Base-by-base conservation (phyloP, 345 rosid species). In the Populus euphratica region DNA sequence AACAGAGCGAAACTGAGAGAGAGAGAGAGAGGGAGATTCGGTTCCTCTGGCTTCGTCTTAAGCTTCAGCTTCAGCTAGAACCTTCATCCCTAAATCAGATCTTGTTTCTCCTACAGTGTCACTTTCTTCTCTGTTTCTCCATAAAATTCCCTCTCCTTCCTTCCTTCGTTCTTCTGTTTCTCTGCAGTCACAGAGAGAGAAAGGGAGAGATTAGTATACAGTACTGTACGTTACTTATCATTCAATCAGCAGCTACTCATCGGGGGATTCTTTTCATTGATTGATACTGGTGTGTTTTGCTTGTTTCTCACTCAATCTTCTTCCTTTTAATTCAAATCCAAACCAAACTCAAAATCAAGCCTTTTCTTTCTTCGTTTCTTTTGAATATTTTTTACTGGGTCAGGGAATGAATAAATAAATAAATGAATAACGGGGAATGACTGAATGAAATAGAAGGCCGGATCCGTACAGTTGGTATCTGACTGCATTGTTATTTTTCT, bases 401-500 rank as follows among this genome's bases (percentile, higher is more conserved):
- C 47, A 3, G 0, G 47, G 47, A 59, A 23, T 59, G 29, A 59
- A 59, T 23, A 23, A 10, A 4, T 10, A 59, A 59, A 23, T 5
- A 6, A 52, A 20, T 20, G 10, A 39, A 39, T 1, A 47, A 47
- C 0, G 64, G 64, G 23, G 29, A 23, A 59, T 59, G 64, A 23
- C 10, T 59, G 27, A 3, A 59, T 49, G 18, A 6, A 75, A 56
- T 84, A 52, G 77, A 68, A 70, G 75, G 38, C 74, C 81, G 73
- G 90, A 85, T 86, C 88, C 82, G 85, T 89, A 77, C 82, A 68
- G 35, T 81, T 17, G 54, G 69, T 69, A 63, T 73, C 85, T 67
- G 56, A 64, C 85, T 64, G 89, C 91, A 87, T 86, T 86, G 87
- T 69, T 67, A 14, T 62, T 73, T 86, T 86, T 73, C 73, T 31